A percentile compares a stretch with the other conserved stretches of the same genome.
Evolutionary conservation across 257 asterid species (phyloP).

Genomic region (Solanum piurae): DNA sequence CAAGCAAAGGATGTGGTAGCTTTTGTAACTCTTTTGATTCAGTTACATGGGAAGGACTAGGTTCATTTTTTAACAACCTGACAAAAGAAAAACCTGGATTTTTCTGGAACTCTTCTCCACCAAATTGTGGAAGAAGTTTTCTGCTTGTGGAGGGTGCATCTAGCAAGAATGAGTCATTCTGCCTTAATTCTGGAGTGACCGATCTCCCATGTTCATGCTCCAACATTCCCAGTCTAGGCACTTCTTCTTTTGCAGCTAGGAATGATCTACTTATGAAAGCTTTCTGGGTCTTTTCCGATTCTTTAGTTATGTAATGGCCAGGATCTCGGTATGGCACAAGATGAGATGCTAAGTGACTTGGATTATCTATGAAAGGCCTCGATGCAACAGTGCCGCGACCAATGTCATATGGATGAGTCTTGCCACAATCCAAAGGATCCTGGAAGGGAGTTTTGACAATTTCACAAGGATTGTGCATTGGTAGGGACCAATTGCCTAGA

Average conservation of each 20-base stretch:
- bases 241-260: conserved; percentile 9
- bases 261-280: neutral
- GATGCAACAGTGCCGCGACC: conserved; percentile 6
- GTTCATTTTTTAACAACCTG: conserved; percentile 1
- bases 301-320: neutral
- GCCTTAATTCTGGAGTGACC: conserved; percentile 7
- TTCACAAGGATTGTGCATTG: neutral
- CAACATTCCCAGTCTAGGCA: conserved; percentile 10
- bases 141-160: conserved; percentile 2
- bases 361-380: conserved; percentile 16
- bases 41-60: neutral
- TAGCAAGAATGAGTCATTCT: neutral
- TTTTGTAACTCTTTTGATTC: conserved; percentile 1
- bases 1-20: conserved; percentile 21
- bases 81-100: conserved; percentile 9
- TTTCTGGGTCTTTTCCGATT: neutral
- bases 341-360: conserved; percentile 21
- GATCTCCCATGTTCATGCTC: conserved; percentile 17
- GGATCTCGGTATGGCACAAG: conserved; percentile 3
- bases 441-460: conserved; percentile 16
- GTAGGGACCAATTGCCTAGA: neutral
- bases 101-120: conserved; percentile 11
- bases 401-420: conserved; percentile 16
- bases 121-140: conserved; percentile 1
- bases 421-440: conserved; percentile 14